Conservation (phyloP, 1,139 yeast species). For the Pichia kudriavzevii region DNA sequence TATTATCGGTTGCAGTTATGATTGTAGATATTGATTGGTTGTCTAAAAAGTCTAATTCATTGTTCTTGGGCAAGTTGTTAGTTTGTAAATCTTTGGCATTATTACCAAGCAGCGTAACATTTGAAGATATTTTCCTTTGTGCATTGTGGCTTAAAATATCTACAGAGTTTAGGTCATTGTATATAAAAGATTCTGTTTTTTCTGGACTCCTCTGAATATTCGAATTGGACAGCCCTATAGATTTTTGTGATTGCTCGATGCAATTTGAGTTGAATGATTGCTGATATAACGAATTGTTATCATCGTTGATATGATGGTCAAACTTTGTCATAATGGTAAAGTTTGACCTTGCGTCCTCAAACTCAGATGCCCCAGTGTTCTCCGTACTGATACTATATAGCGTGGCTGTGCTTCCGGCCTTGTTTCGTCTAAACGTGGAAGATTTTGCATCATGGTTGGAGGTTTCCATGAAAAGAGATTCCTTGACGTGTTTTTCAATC, state of each 20-base stretch:
- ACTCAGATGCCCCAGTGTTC: constrained; percentile 9
- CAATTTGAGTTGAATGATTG: constrained; percentile 18
- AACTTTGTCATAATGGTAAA: background rate
- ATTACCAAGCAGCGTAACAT: constrained; percentile 2
- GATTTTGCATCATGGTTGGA: too few species aligned
- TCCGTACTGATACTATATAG: constrained; percentile 10
- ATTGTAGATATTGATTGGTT: constrained; percentile 10
- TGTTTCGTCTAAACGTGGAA: too few species aligned
- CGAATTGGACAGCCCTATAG: background rate
- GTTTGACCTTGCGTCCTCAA: constrained; percentile 5
- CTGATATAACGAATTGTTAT: constrained; percentile 19
- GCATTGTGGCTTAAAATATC: constrained; percentile 6
- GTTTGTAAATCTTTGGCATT: background rate
- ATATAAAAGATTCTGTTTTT: constrained; percentile 25
- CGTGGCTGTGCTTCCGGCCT: constrained; percentile 8
- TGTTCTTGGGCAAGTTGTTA: constrained; percentile 1
- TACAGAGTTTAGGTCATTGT: constrained; percentile 17
- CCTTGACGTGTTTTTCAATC: constrained; percentile 7
- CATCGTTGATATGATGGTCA: constrained; percentile 12
- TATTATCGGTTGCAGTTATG: constrained; percentile 6
- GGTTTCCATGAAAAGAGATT: constrained; percentile 9
- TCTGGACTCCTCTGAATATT: constrained; percentile 1
- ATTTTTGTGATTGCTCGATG: background rate
- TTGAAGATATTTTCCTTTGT: constrained; percentile 5
- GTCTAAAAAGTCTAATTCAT: constrained; percentile 13